Evolutionary conservation across 2,329 filamentous ascomycete genomes (phyloP), one percentile per base, ranked within the genome.

Genomic region (Acrocalymma vagum): DNA sequence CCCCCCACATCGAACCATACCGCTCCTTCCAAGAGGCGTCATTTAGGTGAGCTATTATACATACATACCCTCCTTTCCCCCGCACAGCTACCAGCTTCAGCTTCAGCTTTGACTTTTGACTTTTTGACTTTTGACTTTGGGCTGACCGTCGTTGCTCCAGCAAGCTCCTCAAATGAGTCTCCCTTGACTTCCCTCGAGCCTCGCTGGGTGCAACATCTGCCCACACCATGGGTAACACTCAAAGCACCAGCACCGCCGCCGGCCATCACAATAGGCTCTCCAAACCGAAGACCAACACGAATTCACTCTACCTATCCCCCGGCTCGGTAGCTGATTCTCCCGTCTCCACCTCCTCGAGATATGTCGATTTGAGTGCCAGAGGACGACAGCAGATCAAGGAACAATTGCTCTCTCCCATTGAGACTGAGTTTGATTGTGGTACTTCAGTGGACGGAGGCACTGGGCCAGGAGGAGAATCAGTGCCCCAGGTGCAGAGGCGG

Each of bases 221-320:
- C 34, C 31, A 46, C 55, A 58, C 39, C 25, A 68, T 66, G 62
- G 62, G 62, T 22, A 67, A 65, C 50, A 51, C 55, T 14, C 57
- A 63, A 40, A 63, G 55, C 45, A 48, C 47, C 24, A 29, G 46
- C 24, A 29, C 13, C 23, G 10, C 17, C 29, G 9, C 23, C 21
- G 20, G 27, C 17, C 48, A 46, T 22, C 47, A 60, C 30, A 58
- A 69, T 45, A 54, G 56, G 44, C 58, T 69, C 24, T 60, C 59
- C 16, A 69, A 69, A 46, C 65, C 67, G 6, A 69, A 60, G 50
- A 69, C 67, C 8, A 68, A 65, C 44, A 60, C 57, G 20, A 67
- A 68, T 34, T 65, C 63, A 13, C 55, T 48, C 8, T 22, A 14
- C 25, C 52, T 26, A 35, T 48, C 45, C 39, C 45, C 36, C 23